Conservation (phyloP, 495 filamentous ascomycete species). For the Sordaria brevicollis region DNA sequence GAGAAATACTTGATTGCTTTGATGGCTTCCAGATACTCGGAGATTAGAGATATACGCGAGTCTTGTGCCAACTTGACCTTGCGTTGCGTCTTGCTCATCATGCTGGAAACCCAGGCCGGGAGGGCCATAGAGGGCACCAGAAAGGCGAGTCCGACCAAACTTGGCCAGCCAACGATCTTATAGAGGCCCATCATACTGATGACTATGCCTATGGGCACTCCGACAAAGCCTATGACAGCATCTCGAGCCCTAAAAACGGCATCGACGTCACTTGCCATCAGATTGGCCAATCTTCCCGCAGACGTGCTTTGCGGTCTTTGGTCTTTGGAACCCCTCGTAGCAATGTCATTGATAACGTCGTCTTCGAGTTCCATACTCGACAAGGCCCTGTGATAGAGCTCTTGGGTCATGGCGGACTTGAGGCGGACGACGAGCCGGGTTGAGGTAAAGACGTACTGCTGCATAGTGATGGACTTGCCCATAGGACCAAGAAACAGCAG, state of each 20-base stretch:
- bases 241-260: conserved; percentile 33
- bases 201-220: conserved; percentile 25
- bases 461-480: conserved; percentile 29
- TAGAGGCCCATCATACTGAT: conserved; percentile 32
- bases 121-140: conserved; percentile 30
- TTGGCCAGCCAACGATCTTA: conserved; percentile 35
- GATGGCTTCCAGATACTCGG: conserved; percentile 39
- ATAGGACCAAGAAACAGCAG: conserved; percentile 36
- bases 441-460: conserved; percentile 40
- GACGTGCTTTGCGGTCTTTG: conserved; percentile 25
- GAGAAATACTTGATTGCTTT: conserved; percentile 43
- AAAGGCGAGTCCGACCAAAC: conserved; percentile 31
- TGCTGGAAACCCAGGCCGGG: conserved; percentile 27
- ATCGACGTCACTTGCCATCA: conserved; percentile 42
- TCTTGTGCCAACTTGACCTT: conserved; percentile 38
- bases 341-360: conserved; percentile 25
- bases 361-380: conserved; percentile 34
- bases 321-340: conserved; percentile 16
- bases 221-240: conserved; percentile 26
- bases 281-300: conserved; percentile 35
- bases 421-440: conserved; percentile 36
- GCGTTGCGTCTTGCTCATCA: conserved; percentile 30
- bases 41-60: conserved; percentile 38
- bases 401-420: conserved; percentile 37
- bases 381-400: conserved; percentile 41